Base-by-base conservation (phyloP, 345 rosid genomes). In the Pugionium cornutum region DNA sequence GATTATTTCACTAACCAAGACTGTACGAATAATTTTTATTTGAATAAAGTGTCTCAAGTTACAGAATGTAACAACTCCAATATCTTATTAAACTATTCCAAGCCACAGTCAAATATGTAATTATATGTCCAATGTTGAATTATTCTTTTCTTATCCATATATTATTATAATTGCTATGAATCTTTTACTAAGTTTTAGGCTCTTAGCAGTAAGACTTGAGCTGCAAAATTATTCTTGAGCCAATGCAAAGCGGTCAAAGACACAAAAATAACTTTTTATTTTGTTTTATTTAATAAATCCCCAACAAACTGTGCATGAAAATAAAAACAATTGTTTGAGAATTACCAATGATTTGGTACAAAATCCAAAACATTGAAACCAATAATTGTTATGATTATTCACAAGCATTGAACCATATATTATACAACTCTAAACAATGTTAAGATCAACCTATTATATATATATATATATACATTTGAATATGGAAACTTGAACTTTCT, bases 331-430 rank as follows among this genome's bases (percentile, higher is more conserved):
- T 9, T 54, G 26, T 67, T 67, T 67, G 61, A 47, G 37, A 47
- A 41, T 60, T 51, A 74, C 63, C 28, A 67, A 62, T 48, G 77
- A 74, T 67, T 67, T 49, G 69, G 73, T 67, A 74, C 77, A 74
- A 74, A 74, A 74, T 74, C 73, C 77, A 74, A 74, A 74, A 74
- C 77, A 55, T 74, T 67, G 77, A 74, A 67, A 74, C 73, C 77
- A 74, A 74, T 74, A 54, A 74, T 74, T 74, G 77, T 62, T 34
- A 67, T 74, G 77, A 74, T 67, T 74, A 67, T 62, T 67, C 68
- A 53, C 56, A 60, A 60, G 58, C 68, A 47, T 66, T 52, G 47
- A 30, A 73, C 55, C 36, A 31, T 32, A 60, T 45, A 48, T 31
- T 69, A 52, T 69, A 51, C 51, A 44, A 69, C 53, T 39, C 41